Percentiles rank a stretch among this genome's conserved stretches.
phyloP scores from a whole-genome alignment of 441 rosid genomes.

The Gossypium gossypioides region DNA sequence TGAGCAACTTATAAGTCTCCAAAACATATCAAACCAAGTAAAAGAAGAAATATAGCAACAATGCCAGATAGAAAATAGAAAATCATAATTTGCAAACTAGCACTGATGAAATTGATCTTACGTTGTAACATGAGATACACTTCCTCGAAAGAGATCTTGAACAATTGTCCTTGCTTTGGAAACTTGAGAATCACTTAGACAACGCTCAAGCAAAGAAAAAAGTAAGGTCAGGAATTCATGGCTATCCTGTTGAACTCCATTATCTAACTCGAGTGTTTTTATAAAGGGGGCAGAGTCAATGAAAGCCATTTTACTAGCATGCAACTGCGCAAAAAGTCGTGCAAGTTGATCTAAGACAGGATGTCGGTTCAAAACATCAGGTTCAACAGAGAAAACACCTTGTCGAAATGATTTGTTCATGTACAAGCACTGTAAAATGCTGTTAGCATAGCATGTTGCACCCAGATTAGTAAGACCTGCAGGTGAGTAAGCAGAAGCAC shows the following conservation, averaged over 20 bases:
- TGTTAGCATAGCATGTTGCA: slow-evolving; percentile 97
- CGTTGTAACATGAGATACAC: slow-evolving; percentile 95
- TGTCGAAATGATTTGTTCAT: slow-evolving; percentile 73
- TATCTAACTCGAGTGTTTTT: slow-evolving; percentile 78
- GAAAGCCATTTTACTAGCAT: slow-evolving; percentile 69
- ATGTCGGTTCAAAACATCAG: slow-evolving; percentile 53
- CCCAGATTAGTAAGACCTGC: slow-evolving; percentile 92
- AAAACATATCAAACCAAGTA: neutral
- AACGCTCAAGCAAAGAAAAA: slow-evolving; percentile 88
- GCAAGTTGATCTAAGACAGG: slow-evolving; percentile 86
- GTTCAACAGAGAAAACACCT: slow-evolving; percentile 77
- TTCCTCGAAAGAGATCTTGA: slow-evolving; percentile 97
- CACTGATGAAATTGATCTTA: slow-evolving; percentile 31
- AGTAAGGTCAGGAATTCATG: slow-evolving; percentile 90
- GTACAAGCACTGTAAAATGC: slow-evolving; percentile 86
- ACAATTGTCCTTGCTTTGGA: slow-evolving; percentile 61
- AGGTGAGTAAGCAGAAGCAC: slow-evolving; percentile 59
- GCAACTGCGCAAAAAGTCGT: slow-evolving; percentile 77
- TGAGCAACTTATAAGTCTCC: neutral
- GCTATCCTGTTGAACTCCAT: slow-evolving; percentile 93
- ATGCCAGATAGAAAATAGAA: neutral
- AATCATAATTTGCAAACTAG: neutral
- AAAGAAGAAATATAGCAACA: neutral
- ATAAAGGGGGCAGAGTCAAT: slow-evolving; percentile 95
- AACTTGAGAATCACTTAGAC: slow-evolving; percentile 57